These are phyloP conservation scores for Gossypium stocksii DNA, from an alignment of 345 rosid species.

Conservation along the genomic window DNA sequence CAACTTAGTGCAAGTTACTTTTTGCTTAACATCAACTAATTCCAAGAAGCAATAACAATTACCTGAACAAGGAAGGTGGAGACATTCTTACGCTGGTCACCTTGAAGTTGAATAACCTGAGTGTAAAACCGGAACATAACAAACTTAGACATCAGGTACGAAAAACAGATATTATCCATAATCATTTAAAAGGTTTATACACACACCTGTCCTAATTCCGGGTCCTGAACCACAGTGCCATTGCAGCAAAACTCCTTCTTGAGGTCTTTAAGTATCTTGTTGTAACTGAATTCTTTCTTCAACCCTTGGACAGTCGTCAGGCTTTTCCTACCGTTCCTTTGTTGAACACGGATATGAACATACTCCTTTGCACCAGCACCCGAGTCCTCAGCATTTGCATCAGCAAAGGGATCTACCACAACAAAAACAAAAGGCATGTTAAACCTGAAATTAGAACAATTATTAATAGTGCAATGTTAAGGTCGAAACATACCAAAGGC, in stretches of 20 bases:
- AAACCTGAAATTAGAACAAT: neutral
- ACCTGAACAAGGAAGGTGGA: slow-evolving; percentile 90
- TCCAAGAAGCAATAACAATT: neutral
- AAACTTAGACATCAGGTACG: neutral
- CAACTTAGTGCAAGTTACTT: neutral
- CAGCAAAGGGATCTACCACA: slow-evolving; percentile 64
- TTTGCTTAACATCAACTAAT: neutral
- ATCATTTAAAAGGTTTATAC: neutral
- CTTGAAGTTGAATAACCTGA: slow-evolving; percentile 94
- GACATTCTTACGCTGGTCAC: slow-evolving; percentile 91
- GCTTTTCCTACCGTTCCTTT: slow-evolving; percentile 81
- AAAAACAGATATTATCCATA: neutral
- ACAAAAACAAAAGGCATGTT: neutral
- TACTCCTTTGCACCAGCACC: slow-evolving; percentile 69
- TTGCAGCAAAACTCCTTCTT: slow-evolving; percentile 95
- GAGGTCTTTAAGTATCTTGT: slow-evolving; percentile 84
- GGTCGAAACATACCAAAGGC: slow-evolving; percentile 47
- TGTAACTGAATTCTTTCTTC: slow-evolving; percentile 86
- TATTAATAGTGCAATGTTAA: neutral
- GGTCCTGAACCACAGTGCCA: slow-evolving; percentile 92
- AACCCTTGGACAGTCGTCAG: slow-evolving; percentile 82
- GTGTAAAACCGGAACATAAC: neutral
- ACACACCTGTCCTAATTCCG: slow-evolving; percentile 79
- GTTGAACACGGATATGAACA: slow-evolving; percentile 74
- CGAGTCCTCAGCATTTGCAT: slow-evolving; percentile 81